Evolutionary conservation across 495 filamentous ascomycete genomes (phyloP).

Genomic region (Hyaloscypha variabilis): DNA sequence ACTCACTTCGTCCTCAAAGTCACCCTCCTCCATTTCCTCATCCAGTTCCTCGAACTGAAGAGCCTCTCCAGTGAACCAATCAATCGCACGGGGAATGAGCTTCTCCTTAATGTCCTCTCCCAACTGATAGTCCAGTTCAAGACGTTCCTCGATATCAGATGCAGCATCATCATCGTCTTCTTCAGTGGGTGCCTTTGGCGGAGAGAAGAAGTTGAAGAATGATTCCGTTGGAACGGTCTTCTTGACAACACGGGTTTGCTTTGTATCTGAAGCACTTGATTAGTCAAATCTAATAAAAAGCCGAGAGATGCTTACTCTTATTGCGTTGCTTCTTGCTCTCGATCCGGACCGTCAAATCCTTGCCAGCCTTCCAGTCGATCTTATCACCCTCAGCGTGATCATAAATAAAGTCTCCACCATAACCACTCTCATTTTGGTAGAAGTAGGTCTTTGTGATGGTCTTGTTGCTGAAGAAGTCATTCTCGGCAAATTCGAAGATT

Average conservation of each 20-base stretch:
- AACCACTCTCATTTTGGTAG: conserved; percentile 98
- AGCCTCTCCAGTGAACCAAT: conserved; percentile 99
- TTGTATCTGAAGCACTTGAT: conserved; percentile 68
- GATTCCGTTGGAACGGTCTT: conserved; percentile 98
- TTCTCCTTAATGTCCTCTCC: conserved; percentile 99
- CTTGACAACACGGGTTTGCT: conserved; percentile 98
- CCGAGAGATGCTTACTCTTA: conserved; percentile 77
- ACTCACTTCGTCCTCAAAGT: conserved; percentile 73
- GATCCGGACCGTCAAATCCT: conserved; percentile 90
- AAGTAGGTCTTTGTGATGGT: conserved; percentile 97
- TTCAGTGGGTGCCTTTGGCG: conserved; percentile 81
- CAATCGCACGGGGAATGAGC: conserved; percentile 96
- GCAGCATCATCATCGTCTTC: conserved; percentile 78
- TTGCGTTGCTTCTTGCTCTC: conserved; percentile 99
- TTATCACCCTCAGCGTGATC: conserved; percentile 98
- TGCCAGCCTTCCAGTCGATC: conserved; percentile 93
- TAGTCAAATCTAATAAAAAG: not conserved
- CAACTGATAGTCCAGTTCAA: conserved; percentile 98
- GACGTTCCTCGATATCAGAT: conserved; percentile 93
- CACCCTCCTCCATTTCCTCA: conserved; percentile 82
- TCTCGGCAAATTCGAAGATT: conserved; percentile 95
- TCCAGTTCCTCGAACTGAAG: conserved; percentile 95
- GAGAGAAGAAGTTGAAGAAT: conserved; percentile 99
- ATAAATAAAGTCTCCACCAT: conserved; percentile 99
- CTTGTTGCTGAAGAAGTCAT: conserved; percentile 97